Base-by-base conservation (phyloP, 768 basidiomycete genomes). In the Hortiboletus campestris region DNA sequence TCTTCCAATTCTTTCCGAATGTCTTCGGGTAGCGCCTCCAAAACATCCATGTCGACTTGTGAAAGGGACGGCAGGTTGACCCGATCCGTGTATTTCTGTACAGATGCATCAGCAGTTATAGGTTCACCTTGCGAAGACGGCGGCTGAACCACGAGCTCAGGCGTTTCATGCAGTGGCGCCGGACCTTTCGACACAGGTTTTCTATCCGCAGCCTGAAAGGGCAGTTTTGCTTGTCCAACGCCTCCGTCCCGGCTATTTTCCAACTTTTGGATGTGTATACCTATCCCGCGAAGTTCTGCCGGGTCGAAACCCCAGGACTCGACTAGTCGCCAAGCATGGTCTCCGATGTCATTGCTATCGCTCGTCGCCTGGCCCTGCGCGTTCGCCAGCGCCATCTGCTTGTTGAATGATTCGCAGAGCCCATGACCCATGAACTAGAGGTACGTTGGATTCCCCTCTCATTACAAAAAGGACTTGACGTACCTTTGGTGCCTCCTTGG, bases 391-490 rank as follows among this genome's bases (percentile, higher is more conserved):
- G 84, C 67, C 0, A 76, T 73, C 65, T 92, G 88, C 66, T 88
- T 91, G 70, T 82, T 94, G 75, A 86, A 92, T 2, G 83, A 76
- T 51, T 93, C 86, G 66, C 93, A 96, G 4, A 80, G 72, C 12
- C 96, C 95, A 63, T 97, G 95, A 0, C 96, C 95, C 64, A 98
- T 80, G 63, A 95, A 96, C 92, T 94, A 62, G 2, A 56, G 2
- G 36, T 9, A 10, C 43, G 12, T 57, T 50, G 25, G 53, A 48
- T 51, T 35, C 39, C 14, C 39, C 28, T 46, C 29, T 14, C 29
- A 41, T 42, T n/a, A 13, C 29, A 46, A 16, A 16, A 39, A 32
- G 17, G 38, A 43, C 7, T 14, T 16, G 17, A 64, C 74, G 36
- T 57, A 93, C 93, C 80, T 99, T 98, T 0, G 96, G 88, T 20